Evolutionary conservation across 345 rosid genomes (phyloP).

Genomic region (Punica granatum): DNA sequence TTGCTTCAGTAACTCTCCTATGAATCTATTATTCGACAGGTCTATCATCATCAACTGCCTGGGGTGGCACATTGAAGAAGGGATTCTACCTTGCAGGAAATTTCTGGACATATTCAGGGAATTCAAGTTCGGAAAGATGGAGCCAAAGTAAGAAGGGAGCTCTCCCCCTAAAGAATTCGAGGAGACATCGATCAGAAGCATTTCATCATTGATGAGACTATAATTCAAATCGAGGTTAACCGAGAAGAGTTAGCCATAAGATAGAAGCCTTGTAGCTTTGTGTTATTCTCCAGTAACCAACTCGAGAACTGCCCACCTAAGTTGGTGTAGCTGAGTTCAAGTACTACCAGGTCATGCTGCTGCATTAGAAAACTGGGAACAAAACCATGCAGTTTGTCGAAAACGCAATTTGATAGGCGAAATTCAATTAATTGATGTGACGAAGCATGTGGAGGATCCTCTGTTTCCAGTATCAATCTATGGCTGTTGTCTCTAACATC

Average conservation of each 20-base stretch:
- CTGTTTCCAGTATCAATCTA: background rate
- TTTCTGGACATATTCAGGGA: background rate
- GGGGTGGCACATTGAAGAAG: background rate
- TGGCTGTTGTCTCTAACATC: rapidly evolving
- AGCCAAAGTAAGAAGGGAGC: too few relatives aligned
- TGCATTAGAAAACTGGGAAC: constrained; percentile 10
- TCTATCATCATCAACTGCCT: background rate
- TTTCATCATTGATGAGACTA: background rate
- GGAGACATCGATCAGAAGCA: too few relatives aligned
- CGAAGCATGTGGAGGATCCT: background rate
- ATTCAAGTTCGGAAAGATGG: background rate
- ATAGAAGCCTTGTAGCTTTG: rapidly evolving
- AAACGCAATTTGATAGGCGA: background rate
- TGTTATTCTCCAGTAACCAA: background rate
- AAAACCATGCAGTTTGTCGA: background rate
- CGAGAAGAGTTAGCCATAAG: background rate
- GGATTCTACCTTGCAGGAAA: background rate
- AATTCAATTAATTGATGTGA: background rate
- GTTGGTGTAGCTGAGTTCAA: constrained; percentile 6
- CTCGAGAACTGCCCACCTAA: background rate
- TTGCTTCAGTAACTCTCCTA: background rate
- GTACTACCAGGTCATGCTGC: background rate
- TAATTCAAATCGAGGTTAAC: background rate
- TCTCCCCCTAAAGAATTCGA: too few relatives aligned
- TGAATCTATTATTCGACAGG: background rate